phyloP scores from a whole-genome alignment of 2,329 filamentous ascomycete genomes.

The Kalaharituber pfeilii region DNA sequence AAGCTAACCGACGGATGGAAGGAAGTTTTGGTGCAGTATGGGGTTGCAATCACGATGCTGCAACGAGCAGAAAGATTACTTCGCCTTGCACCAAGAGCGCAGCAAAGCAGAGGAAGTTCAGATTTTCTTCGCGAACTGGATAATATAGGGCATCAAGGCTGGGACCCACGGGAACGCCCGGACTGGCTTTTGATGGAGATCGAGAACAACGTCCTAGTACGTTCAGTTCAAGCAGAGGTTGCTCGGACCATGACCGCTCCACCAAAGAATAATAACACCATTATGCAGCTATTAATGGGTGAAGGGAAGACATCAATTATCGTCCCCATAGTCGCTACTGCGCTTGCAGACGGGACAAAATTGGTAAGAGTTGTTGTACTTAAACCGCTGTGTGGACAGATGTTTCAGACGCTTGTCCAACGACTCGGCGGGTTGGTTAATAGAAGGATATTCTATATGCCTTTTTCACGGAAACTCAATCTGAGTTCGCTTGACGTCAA shows the following conservation, averaged over 20 bases:
- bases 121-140: conserved; percentile 29
- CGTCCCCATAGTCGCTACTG: conserved; percentile 42
- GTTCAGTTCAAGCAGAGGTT: conserved; percentile 42
- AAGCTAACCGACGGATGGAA: conserved; percentile 27
- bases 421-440: conserved; percentile 41
- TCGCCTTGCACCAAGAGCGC: not conserved
- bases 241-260: conserved; percentile 38
- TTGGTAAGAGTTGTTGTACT: conserved; percentile 43
- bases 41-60: conserved; percentile 27
- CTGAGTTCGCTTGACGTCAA: conserved; percentile 17
- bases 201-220: conserved; percentile 45
- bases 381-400: conserved; percentile 44
- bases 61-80: conserved; percentile 32
- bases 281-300: conserved; percentile 55
- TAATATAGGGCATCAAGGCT: conserved; percentile 39
- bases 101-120: conserved; percentile 21
- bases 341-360: conserved; percentile 34
- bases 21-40: conserved; percentile 28
- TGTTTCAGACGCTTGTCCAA: conserved; percentile 38
- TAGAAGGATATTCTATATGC: conserved; percentile 39
- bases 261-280: conserved; percentile 29
- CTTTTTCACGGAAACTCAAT: conserved; percentile 36
- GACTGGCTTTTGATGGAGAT: conserved; percentile 53
- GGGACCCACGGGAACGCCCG: conserved; percentile 36
- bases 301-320: conserved; percentile 55